Evolutionary conservation across 1,284 basidiomycete genomes (phyloP).

Genomic region (Violaceomyces palustris): DNA sequence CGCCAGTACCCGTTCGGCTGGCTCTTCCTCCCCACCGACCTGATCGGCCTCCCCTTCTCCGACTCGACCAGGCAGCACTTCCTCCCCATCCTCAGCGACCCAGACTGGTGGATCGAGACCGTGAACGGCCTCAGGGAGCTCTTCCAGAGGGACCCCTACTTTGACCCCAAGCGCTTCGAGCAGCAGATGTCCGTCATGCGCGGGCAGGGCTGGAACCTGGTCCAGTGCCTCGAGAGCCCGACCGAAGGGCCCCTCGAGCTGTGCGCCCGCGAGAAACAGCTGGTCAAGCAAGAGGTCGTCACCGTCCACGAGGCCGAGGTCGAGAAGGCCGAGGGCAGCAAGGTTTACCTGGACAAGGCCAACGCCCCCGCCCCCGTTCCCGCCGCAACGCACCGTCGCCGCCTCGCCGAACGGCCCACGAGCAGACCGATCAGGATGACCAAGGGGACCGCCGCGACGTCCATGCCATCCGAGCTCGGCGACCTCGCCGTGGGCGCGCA

Average conservation of each 20-base stretch:
- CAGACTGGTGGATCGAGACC: constrained; percentile 84
- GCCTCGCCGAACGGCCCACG: too few species aligned
- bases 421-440: too few species aligned
- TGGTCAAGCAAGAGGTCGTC: constrained; percentile 30
- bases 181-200: constrained; percentile 83
- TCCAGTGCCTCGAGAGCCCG: constrained; percentile 70
- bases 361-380: too few species aligned
- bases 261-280: constrained; percentile 44
- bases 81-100: constrained; percentile 72
- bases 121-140: constrained; percentile 69
- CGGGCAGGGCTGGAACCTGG: constrained; percentile 84
- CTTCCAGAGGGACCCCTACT: constrained; percentile 72
- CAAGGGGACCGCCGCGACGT: too few species aligned
- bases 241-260: constrained; percentile 58
- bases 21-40: constrained; percentile 72
- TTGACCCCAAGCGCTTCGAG: constrained; percentile 56
- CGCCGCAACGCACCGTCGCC: too few species aligned
- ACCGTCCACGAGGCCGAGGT: constrained; percentile 8
- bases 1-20: constrained; percentile 85
- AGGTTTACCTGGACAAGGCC: constrained; percentile 6
- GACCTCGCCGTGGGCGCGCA: constrained; percentile 2
- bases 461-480: too few species aligned
- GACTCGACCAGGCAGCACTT: constrained; percentile 75
- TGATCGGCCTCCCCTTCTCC: constrained; percentile 67
- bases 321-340: constrained; percentile 5